These are phyloP conservation scores for Scedosporium boydii DNA, from an alignment of 2,329 filamentous ascomycete genomes.

Conservation along the genomic window DNA sequence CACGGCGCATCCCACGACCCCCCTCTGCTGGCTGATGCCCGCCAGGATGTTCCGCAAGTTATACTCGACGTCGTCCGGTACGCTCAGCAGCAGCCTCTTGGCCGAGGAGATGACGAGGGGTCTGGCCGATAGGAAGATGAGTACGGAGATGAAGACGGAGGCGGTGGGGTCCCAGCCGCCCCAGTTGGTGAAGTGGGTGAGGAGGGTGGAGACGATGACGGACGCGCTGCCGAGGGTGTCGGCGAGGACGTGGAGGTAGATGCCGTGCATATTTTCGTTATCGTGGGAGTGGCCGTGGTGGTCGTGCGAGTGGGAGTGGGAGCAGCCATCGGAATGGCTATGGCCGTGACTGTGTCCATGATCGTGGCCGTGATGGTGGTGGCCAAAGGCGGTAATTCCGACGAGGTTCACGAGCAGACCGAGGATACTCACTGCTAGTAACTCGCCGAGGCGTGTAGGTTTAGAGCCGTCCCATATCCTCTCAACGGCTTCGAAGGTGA, in stretches of 20 bases:
- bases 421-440: constrained; percentile 79
- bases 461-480: constrained; percentile 74
- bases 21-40: constrained; percentile 70
- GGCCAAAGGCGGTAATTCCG: constrained; percentile 76
- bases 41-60: constrained; percentile 76
- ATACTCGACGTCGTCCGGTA: constrained; percentile 81
- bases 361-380: constrained; percentile 51
- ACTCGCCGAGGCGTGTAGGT: constrained; percentile 74
- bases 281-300: constrained; percentile 46
- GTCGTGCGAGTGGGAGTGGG: constrained; percentile 31
- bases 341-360: constrained; percentile 23
- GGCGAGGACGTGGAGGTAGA: constrained; percentile 89
- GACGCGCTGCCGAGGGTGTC: constrained; percentile 92
- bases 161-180: constrained; percentile 90
- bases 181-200: constrained; percentile 85
- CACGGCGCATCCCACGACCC: constrained; percentile 76
- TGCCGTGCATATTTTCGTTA: constrained; percentile 97
- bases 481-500: constrained; percentile 89
- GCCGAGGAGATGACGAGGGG: constrained; percentile 82
- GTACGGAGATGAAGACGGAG: constrained; percentile 82
- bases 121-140: constrained; percentile 88
- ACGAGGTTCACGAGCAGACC: constrained; percentile 87
- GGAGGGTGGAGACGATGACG: constrained; percentile 81
- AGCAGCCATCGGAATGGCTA: constrained; percentile 8
- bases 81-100: constrained; percentile 69